These are phyloP conservation scores for Striga hermonthica DNA, from an alignment of 305 asterid species.

Conservation along the genomic window DNA sequence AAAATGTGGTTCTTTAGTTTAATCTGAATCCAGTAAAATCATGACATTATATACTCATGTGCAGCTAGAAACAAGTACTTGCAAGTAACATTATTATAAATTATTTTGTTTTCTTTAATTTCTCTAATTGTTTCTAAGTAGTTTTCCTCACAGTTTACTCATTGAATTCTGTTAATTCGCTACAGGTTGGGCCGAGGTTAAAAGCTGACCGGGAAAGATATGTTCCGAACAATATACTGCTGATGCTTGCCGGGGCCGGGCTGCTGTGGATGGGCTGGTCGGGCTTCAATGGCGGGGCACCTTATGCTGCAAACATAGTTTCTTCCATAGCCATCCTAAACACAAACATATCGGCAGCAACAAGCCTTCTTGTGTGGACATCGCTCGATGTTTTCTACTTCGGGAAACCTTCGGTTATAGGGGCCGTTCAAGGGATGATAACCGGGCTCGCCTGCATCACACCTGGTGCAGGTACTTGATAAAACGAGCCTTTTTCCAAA, in stretches of 20 bases:
- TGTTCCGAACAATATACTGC: conserved; percentile 63
- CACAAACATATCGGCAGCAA: conserved; percentile 70
- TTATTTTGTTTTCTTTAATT: no score
- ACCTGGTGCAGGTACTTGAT: conserved; percentile 62
- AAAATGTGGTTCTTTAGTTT: no score
- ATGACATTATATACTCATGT: no score
- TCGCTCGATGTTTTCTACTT: conserved; percentile 65
- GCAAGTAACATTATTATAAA: no score
- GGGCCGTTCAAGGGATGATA: conserved; percentile 79
- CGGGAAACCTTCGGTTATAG: conserved; percentile 72
- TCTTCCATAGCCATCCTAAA: conserved; percentile 60
- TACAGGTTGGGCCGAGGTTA: conserved; percentile 70
- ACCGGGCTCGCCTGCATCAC: conserved; percentile 79
- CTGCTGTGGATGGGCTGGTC: conserved; percentile 87
- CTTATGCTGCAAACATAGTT: conserved; percentile 57
- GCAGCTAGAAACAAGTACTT: no score
- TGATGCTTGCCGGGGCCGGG: conserved; percentile 83
- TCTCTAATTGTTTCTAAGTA: no score
- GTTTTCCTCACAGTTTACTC: no score
- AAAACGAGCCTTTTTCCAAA: not conserved
- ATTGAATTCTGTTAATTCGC: no score
- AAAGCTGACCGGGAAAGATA: conserved; percentile 66
- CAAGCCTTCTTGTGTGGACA: conserved; percentile 80
- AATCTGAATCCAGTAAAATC: no score
- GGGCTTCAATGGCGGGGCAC: conserved; percentile 82